Base-by-base conservation (phyloP, 441 rosid species). In the Iberis amara region DNA sequence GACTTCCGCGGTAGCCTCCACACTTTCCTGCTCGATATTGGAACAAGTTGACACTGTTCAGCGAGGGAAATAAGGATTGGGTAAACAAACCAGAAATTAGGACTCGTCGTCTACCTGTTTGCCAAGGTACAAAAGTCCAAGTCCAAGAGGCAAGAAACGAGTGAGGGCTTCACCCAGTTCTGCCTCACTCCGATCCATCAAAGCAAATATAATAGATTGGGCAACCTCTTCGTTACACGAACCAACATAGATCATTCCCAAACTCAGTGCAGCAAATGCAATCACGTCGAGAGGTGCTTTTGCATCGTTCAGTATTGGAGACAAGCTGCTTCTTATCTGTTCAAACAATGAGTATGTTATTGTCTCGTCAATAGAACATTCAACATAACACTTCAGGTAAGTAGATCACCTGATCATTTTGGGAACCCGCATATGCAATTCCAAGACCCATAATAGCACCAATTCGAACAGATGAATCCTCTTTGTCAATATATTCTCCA, bases 371-470 rank as follows among this genome's bases (percentile, higher is more conserved):
- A 51, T 49, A 38, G 46, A 45, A 44, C 39, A 42, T 47, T 57
- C n/a, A 56, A 8, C 14, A 23, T 13, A 54, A 18, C 8, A 38
- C 6, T 28, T 30, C 9, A 52, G 54, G 31, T 33, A 54, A 37
- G 43, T 40, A 33, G 30, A 59, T 62, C 43, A 83, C 97, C 92
- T 75, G 81, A 36, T 84, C 95, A 68, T 84, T 84, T 71, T 81
- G 90, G 51, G 94, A 54, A 64, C 97, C 99, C n/a, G 99, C 97
- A 74, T 86, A 89, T 37, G 99, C 79, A 65, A 92, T 81, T 64
- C 95, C 97, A 8, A 89, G 79, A 41, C 99, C 99, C 95, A 92
- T 84, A 30, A 92, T 89, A 57, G 92, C 97, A 61, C 97, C 99
- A 49, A 92, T 89, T 57, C 95, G 75, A 33, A 80, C 69, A 27